Evolutionary conservation across 2,329 filamentous ascomycete genomes (phyloP).

Genomic region (Botrytis cinerea): DNA sequence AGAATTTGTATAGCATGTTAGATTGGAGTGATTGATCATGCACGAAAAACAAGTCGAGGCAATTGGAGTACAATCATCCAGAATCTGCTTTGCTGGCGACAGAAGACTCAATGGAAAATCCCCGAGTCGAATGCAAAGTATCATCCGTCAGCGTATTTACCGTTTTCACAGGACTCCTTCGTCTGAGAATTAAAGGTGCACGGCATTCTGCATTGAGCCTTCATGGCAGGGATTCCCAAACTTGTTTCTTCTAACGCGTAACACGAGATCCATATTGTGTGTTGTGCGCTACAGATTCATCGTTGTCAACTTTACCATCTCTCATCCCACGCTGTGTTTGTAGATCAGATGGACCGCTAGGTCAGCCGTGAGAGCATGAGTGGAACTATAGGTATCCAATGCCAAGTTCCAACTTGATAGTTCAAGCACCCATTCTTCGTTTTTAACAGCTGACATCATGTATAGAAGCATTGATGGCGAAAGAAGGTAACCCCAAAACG

Average conservation of each 20-base stretch:
- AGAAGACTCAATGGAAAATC: slow-evolving; percentile 2
- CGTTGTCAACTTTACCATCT: slow-evolving; percentile 22
- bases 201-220: slow-evolving; percentile 15
- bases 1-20: not conserved
- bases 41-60: not conserved
- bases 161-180: slow-evolving; percentile 2
- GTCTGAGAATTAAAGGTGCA: slow-evolving; percentile 4
- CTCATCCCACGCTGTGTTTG: slow-evolving; percentile 13
- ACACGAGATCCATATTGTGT: slow-evolving; percentile 14
- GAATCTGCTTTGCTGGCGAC: slow-evolving; percentile 3
- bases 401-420: not conserved
- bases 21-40: not conserved
- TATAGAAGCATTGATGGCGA: slow-evolving; percentile 6
- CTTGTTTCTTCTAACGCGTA: not conserved
- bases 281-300: slow-evolving; percentile 3
- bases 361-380: slow-evolving; percentile 8
- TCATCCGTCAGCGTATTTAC: slow-evolving; percentile 8
- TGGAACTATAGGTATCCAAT: not conserved
- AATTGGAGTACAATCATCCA: not conserved
- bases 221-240: slow-evolving; percentile 8
- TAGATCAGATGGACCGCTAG: slow-evolving; percentile 16
- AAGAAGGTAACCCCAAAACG: not conserved
- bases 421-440: not conserved
- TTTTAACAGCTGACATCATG: not conserved
- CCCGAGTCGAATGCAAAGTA: slow-evolving; percentile 11